Percentiles rank a stretch among this genome's conserved stretches.
Conservation (phyloP, 2,329 filamentous ascomycete genomes). For the Tolypocladium inflatum region DNA sequence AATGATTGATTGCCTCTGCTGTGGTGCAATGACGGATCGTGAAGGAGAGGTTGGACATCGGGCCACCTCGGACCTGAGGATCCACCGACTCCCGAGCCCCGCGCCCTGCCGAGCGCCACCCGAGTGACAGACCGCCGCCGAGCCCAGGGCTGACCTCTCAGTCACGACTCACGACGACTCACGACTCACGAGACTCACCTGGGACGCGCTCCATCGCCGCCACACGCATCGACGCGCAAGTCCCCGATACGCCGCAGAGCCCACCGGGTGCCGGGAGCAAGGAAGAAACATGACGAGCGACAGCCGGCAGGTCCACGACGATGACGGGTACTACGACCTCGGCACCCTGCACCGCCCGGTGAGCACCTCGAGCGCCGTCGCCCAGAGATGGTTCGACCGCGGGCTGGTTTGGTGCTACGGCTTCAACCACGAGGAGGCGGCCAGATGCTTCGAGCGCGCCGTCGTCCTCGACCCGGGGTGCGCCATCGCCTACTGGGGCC, state of each 20-base stretch:
- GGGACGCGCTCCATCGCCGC: neutral
- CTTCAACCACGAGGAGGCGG: constrained; percentile 69
- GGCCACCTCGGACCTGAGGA: neutral
- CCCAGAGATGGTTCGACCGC: constrained; percentile 61
- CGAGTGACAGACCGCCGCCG: neutral
- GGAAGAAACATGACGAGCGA: neutral
- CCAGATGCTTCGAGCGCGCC: constrained; percentile 53
- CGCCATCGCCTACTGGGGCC: constrained; percentile 59
- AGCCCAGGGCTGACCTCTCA: neutral
- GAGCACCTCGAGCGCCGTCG: constrained; percentile 37
- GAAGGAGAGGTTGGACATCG: neutral
- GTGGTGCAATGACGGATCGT: neutral
- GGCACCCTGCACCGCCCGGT: constrained; percentile 48
- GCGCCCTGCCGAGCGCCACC: neutral
- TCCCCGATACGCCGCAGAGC: neutral
- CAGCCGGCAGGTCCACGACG: neutral
- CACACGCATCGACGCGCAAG: neutral
- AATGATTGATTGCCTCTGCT: neutral
- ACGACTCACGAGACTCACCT: neutral
- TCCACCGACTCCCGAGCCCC: neutral
- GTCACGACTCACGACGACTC: neutral
- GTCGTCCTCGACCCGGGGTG: constrained; percentile 42
- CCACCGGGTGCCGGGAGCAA: neutral
- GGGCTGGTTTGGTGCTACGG: constrained; percentile 66
- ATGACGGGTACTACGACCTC: constrained; percentile 45